A percentile compares a stretch with the other conserved stretches of the same genome.
These are phyloP conservation scores for Reutealis trisperma DNA, from an alignment of 345 rosid genomes.

Conservation along the genomic window DNA sequence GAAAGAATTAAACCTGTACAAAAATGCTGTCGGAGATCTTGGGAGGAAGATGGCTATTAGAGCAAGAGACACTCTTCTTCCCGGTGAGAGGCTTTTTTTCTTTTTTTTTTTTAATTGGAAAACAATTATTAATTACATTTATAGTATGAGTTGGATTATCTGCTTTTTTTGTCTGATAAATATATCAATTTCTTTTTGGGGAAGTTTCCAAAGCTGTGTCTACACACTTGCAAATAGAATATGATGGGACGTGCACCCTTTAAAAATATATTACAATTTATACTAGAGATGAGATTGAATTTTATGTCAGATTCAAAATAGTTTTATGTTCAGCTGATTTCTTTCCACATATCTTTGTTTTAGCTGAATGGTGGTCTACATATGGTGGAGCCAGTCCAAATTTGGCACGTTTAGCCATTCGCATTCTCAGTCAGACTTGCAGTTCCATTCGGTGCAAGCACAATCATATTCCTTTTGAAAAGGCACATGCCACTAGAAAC, in stretches of 20 bases:
- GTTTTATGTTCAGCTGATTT: slow-evolving; percentile 10
- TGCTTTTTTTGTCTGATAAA: neutral
- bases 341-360: slow-evolving; percentile 6
- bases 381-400: slow-evolving; percentile 93
- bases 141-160: neutral
- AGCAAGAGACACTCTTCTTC: slow-evolving; percentile 77
- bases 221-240: neutral
- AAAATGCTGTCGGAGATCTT: slow-evolving; percentile 76
- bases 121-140: slow-evolving; percentile 9
- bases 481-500: slow-evolving; percentile 63
- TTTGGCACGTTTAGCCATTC: slow-evolving; percentile 75
- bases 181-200: neutral
- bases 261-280: neutral
- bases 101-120: slow-evolving; percentile 9
- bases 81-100: slow-evolving; percentile 45
- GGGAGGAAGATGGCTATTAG: slow-evolving; percentile 90
- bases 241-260: neutral
- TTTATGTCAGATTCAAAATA: neutral
- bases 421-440: slow-evolving; percentile 85
- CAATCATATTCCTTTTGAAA: slow-evolving; percentile 41
- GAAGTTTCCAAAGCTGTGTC: neutral
- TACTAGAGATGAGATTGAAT: neutral
- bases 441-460: slow-evolving; percentile 48
- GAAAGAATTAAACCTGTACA: slow-evolving; percentile 69
- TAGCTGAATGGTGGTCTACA: slow-evolving; percentile 98